These are phyloP conservation scores for Rhytidiadelphus loreus DNA, from an alignment of 225 moss, liverwort and hornwort genomes.

Conservation along the genomic window DNA sequence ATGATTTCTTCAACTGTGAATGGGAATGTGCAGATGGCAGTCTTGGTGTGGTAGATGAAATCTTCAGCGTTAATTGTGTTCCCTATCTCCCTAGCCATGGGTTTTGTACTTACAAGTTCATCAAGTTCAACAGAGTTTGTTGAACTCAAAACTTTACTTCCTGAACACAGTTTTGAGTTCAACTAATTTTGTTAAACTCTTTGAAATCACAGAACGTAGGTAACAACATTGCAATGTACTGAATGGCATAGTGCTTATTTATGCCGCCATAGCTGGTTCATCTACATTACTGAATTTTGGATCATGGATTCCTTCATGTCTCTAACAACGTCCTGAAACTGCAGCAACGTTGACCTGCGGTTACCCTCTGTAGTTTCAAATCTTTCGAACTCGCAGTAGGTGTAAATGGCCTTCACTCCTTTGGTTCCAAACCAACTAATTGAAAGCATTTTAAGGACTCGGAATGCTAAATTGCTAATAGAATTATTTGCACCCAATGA, in stretches of 20 bases:
- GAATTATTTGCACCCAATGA: not conserved
- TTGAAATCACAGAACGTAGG: not conserved
- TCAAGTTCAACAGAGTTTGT: not conserved
- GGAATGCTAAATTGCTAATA: not conserved
- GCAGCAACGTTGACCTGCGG: not conserved
- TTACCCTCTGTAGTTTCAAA: not conserved
- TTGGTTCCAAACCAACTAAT: not conserved
- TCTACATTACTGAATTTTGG: not conserved
- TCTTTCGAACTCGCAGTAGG: not conserved
- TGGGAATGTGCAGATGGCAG: not conserved
- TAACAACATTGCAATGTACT: not conserved
- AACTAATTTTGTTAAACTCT: not conserved
- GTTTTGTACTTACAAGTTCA: not conserved
- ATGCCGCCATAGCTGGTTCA: not conserved
- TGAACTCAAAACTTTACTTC: not conserved
- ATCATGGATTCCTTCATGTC: not conserved
- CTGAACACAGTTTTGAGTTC: no score
- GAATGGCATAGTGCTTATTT: not conserved
- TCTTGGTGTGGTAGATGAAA: not conserved
- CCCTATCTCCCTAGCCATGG: not conserved
- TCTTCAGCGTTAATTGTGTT: not conserved
- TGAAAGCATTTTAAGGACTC: not conserved
- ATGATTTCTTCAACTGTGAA: no score
- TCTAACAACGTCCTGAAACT: not conserved
- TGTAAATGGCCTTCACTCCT: not conserved